Evolutionary conservation across 352 stramenopile species (phyloP).

Genomic region (Aphanomyces cochlioides): DNA sequence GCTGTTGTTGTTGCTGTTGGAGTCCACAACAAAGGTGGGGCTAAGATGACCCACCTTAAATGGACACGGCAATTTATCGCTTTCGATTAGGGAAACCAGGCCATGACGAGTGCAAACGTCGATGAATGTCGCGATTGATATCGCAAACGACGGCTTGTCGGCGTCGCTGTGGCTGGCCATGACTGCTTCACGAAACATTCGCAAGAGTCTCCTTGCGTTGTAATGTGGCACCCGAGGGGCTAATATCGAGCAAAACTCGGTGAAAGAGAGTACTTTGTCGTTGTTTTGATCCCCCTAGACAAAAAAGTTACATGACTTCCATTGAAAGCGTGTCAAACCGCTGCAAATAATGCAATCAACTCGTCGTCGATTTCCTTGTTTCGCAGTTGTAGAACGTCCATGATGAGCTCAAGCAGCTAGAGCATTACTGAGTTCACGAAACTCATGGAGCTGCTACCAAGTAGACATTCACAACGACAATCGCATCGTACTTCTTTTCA

Average conservation of each 20-base stretch:
- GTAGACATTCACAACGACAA: slow-evolving; percentile 29
- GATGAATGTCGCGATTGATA: slow-evolving; percentile 69
- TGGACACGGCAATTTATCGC: slow-evolving; percentile 53
- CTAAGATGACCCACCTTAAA: slow-evolving; percentile 33
- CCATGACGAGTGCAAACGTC: slow-evolving; percentile 68
- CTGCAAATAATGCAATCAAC: slow-evolving; percentile 8
- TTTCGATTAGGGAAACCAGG: slow-evolving; percentile 57
- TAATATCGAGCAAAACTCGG: slow-evolving; percentile 65
- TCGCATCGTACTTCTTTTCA: background rate
- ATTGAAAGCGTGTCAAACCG: background rate
- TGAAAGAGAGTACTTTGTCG: slow-evolving; percentile 63
- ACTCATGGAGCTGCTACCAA: background rate
- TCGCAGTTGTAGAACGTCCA: slow-evolving; percentile 26
- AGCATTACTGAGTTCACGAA: background rate
- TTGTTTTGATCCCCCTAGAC: slow-evolving; percentile 62
- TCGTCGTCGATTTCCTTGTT: slow-evolving; percentile 26
- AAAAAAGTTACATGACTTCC: background rate
- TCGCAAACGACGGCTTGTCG: slow-evolving; percentile 49
- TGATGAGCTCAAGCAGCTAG: slow-evolving; percentile 24
- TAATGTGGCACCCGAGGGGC: slow-evolving; percentile 52
- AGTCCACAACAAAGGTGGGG: no score
- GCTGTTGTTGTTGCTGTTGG: no score
- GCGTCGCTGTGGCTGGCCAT: slow-evolving; percentile 45
- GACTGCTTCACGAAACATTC: slow-evolving; percentile 72
- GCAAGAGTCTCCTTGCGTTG: slow-evolving; percentile 61